Conservation (phyloP, 768 basidiomycete species). For the Lactifluus echinatus region DNA sequence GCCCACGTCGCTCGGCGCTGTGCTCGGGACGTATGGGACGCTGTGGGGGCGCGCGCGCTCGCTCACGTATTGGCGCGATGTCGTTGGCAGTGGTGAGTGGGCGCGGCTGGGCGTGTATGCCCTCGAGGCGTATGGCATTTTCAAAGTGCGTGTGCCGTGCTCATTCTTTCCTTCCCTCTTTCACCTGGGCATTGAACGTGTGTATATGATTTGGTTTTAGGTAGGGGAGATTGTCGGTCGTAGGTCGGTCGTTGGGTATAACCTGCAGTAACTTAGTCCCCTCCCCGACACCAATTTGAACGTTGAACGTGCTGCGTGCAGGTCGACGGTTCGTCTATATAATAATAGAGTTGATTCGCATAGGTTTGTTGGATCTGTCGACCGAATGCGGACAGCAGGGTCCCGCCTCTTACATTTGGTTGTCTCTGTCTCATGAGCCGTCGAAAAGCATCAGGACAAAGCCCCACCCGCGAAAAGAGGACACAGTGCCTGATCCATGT, state of each 20-base stretch:
- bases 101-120: slow-evolving; percentile 64
- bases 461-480: too few relatives aligned
- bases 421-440: too few relatives aligned
- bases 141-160: slow-evolving; percentile 55
- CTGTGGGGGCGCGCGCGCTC: slow-evolving; percentile 55
- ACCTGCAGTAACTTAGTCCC: slow-evolving; percentile 32
- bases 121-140: slow-evolving; percentile 83
- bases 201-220: slow-evolving; percentile 28
- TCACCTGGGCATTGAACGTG: neutral
- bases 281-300: too few relatives aligned
- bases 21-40: slow-evolving; percentile 52
- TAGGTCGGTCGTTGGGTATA: slow-evolving; percentile 73
- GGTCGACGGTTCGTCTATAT: too few relatives aligned
- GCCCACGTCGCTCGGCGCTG: slow-evolving; percentile 47
- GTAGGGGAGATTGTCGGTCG: slow-evolving; percentile 86
- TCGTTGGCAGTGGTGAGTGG: slow-evolving; percentile 56
- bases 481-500: too few relatives aligned
- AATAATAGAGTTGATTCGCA: too few relatives aligned
- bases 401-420: too few relatives aligned
- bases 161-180: neutral
- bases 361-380: too few relatives aligned
- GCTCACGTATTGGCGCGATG: slow-evolving; percentile 51
- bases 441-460: too few relatives aligned
- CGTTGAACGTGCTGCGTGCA: too few relatives aligned
- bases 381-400: too few relatives aligned